Evolutionary conservation across 2,329 filamentous ascomycete genomes (phyloP).

Genomic region (Penicillium sp.): DNA sequence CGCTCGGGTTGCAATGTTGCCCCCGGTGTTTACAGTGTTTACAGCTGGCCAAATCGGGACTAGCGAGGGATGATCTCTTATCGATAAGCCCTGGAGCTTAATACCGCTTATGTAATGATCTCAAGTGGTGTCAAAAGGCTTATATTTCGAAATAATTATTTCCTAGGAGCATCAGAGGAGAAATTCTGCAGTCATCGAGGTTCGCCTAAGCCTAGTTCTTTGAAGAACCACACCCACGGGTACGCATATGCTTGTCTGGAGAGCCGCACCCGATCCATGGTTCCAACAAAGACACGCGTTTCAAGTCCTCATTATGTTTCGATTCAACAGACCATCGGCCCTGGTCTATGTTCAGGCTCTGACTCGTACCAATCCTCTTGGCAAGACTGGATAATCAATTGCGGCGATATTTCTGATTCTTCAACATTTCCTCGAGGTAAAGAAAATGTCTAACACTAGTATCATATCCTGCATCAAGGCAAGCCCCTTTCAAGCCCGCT

Average conservation of each 20-base stretch:
- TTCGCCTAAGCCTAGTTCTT: not conserved
- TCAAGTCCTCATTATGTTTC: not conserved
- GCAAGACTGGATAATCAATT: too few relatives aligned
- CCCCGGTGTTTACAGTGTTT: constrained; percentile 26
- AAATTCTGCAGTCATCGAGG: not conserved
- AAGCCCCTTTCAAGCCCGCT: too few relatives aligned
- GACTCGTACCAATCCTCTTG: too few relatives aligned
- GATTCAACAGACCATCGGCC: not conserved
- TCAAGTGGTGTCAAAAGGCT: not conserved
- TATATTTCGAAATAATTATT: not conserved
- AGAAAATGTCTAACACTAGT: too few relatives aligned
- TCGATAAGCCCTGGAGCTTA: constrained; percentile 42
- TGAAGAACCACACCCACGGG: not conserved
- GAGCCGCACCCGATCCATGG: constrained; percentile 9
- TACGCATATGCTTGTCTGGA: not conserved
- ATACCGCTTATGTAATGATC: constrained; percentile 21
- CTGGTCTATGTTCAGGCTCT: not conserved
- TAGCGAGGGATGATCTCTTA: constrained; percentile 35
- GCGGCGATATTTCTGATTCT: too few relatives aligned
- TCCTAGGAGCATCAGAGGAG: not conserved
- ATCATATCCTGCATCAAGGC: too few relatives aligned
- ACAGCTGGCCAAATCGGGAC: constrained; percentile 31
- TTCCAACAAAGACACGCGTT: not conserved
- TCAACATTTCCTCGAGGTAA: too few relatives aligned
- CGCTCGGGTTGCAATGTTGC: constrained; percentile 26